These are phyloP conservation scores for Mortierella sp. DNA, from an alignment of 371 early-diverging fungal genomes.

Conservation along the genomic window DNA sequence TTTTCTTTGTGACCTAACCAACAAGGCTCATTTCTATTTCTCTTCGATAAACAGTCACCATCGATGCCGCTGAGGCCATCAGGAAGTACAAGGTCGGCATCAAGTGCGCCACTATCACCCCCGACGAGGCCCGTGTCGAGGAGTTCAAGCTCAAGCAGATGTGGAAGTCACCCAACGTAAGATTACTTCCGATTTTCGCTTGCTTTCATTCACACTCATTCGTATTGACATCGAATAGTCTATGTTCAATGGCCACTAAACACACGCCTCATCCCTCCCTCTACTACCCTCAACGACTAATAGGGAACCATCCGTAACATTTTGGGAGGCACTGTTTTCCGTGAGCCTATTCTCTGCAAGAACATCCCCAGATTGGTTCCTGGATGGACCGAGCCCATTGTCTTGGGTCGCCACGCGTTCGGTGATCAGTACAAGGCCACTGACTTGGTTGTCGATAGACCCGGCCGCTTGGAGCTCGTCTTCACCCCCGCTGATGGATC, in stretches of 20 bases:
- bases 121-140: conserved; percentile 92
- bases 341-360: conserved; percentile 92
- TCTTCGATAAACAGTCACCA: conserved; percentile 70
- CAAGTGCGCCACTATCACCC: conserved; percentile 97
- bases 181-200: not conserved
- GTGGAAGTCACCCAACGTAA: conserved; percentile 95
- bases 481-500: conserved; percentile 88
- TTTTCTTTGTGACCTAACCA: not conserved
- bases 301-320: conserved; percentile 92
- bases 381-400: conserved; percentile 94
- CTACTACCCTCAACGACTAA: not conserved
- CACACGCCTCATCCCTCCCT: not conserved
- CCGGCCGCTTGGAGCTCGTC: conserved; percentile 89
- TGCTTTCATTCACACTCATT: not conserved
- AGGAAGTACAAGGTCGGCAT: conserved; percentile 95
- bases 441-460: conserved; percentile 85
- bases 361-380: conserved; percentile 93
- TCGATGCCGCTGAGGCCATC: conserved; percentile 95
- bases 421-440: conserved; percentile 97
- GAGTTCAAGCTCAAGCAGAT: conserved; percentile 95
- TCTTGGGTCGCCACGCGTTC: conserved; percentile 95
- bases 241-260: not conserved
- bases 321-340: conserved; percentile 95
- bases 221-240: not conserved
- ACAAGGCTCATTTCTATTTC: not conserved